Evolutionary conservation across 257 asterid species (phyloP), one percentile per base, ranked within the genome.

Genomic region (Marsdenia floribunda): DNA sequence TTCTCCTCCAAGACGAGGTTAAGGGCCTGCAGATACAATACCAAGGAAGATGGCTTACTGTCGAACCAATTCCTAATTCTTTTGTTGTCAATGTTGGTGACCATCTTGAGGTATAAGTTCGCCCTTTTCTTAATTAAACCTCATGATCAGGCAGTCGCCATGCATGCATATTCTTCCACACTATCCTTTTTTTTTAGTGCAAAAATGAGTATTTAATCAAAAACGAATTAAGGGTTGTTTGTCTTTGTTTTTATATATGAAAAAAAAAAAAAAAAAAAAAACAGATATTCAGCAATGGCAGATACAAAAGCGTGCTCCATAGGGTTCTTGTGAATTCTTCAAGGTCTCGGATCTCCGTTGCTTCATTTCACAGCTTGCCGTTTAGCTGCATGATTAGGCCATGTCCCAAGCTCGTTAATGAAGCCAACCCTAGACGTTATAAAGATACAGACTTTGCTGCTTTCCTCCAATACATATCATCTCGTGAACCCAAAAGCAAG

Each of bases 231-330:
- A n/a, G n/a, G n/a, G n/a, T n/a, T n/a, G 3, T 54, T 22, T 53
- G 76, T 44, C 11, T 38, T 22, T 33, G 2, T 19, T n/a, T 16
- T 54, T 6, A 42, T 42, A 7, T 44, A 44, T 7, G 12, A 6
- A 44, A 38, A 3, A 6, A 44, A 38, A 0, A 6, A 6, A 44
- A 38, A 3, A 6, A 44, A 38, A 0, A 6, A 44, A 44, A 14
- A 19, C 60, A 83, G 86, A 83, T 83, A 65, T 74, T 80, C n/a
- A 83, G 86, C 86, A 83, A 83, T 11, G 86, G 86, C 2, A 83
- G 71, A 60, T 83, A 83, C 78, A 80, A 83, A 64, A 83, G 86
- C n/a, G 86, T 83, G 73, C 64, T 83, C 14, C 86, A 83, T 68
- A 77, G 86, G 59, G 86, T 83, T 37, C 61, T 83, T 18, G 86